Percentiles rank a stretch among this genome's conserved stretches.
These are phyloP conservation scores for Baorangia bicolor DNA, from an alignment of 768 basidiomycete genomes.

Conservation along the genomic window DNA sequence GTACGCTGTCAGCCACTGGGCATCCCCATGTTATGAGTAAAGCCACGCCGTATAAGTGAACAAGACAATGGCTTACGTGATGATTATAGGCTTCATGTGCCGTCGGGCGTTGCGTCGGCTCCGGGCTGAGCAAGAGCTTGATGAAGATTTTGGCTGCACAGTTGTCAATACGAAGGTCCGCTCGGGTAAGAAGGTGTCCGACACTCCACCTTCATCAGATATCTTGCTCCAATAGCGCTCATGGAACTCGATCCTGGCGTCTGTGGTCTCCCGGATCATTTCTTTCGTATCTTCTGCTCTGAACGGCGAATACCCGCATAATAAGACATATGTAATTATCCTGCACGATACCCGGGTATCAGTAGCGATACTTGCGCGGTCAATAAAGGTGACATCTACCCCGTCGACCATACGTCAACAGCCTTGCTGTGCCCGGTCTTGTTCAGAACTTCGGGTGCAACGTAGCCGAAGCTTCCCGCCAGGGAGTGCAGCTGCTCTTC, in stretches of 20 bases:
- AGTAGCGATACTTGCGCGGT: not conserved
- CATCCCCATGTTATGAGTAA: not conserved
- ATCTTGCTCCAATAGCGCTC: conserved; percentile 94
- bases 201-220: conserved; percentile 60
- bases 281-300: conserved; percentile 75
- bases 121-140: conserved; percentile 61
- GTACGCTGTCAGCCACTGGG: conserved; percentile 73
- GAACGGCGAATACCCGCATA: conserved; percentile 96
- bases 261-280: conserved; percentile 80
- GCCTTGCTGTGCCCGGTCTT: conserved; percentile 86
- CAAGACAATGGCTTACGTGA: conserved; percentile 44
- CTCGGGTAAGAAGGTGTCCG: not conserved
- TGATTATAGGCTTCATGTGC: conserved; percentile 69
- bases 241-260: conserved; percentile 86
- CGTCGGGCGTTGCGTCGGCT: conserved; percentile 70
- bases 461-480: conserved; percentile 85
- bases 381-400: conserved; percentile 47
- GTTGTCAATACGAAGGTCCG: not conserved
- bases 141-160: conserved; percentile 82
- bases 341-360: conserved; percentile 38
- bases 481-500: conserved; percentile 70
- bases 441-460: conserved; percentile 85
- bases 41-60: not conserved
- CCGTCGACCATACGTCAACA: conserved; percentile 93
- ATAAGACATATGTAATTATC: conserved; percentile 90